These are phyloP conservation scores for Musa troglodytarum DNA, from an alignment of 176 grass and related monocot genomes.

Conservation along the genomic window DNA sequence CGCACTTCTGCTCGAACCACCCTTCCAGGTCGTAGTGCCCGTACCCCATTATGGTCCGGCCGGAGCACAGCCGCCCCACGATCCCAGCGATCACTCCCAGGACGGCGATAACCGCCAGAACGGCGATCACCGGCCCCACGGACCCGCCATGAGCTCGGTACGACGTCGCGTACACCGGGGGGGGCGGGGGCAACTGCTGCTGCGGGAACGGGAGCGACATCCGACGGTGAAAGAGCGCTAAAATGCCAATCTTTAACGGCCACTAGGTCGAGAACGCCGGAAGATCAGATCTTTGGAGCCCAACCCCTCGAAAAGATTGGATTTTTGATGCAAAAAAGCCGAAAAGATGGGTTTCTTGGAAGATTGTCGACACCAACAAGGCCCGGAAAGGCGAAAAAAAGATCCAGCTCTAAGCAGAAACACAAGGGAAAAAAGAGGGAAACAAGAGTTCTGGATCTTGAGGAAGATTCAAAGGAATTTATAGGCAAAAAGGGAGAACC, in stretches of 20 bases:
- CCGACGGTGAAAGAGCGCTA: background rate
- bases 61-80: conserved; percentile 54
- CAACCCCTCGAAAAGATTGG: background rate
- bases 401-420: background rate
- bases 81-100: conserved; percentile 24
- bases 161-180: conserved; percentile 11
- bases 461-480: background rate
- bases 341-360: background rate
- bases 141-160: background rate
- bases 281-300: background rate
- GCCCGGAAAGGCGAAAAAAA: background rate
- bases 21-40: conserved; percentile 40
- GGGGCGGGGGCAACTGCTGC: conserved; percentile 17
- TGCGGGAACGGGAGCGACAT: conserved; percentile 38
- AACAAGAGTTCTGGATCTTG: background rate
- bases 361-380: background rate
- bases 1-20: conserved; percentile 58
- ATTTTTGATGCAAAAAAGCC: background rate
- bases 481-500: background rate
- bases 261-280: background rate
- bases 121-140: conserved; percentile 31
- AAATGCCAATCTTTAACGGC: background rate
- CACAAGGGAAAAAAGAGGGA: background rate
- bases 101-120: conserved; percentile 12
- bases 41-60: conserved; percentile 24